These are phyloP conservation scores for Paracoccidioides lutzii DNA, from an alignment of 2,329 filamentous ascomycete genomes.

Conservation along the genomic window DNA sequence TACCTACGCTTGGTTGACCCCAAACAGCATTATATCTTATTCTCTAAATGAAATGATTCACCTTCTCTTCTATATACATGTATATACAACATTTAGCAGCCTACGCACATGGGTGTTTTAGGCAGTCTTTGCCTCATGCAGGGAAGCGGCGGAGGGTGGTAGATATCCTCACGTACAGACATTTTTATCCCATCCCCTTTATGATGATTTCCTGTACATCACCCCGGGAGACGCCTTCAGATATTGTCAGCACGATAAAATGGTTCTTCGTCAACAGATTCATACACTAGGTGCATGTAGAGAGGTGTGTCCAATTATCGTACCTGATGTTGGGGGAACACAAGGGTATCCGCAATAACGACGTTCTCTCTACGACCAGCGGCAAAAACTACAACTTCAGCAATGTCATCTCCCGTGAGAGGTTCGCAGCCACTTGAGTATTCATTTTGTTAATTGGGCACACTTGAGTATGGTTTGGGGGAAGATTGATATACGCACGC, in stretches of 20 bases:
- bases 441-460: not conserved
- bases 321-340: constrained; percentile 86
- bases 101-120: no score
- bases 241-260: not conserved
- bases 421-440: constrained; percentile 57
- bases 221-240: not conserved
- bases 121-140: not conserved
- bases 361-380: constrained; percentile 79
- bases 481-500: constrained; percentile 37
- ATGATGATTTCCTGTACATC: not conserved
- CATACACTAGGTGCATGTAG: constrained; percentile 16
- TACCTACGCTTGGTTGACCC: not conserved
- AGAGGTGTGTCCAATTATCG: not conserved
- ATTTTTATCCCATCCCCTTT: not conserved
- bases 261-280: not conserved
- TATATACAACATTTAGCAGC: not conserved
- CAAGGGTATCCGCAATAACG: constrained; percentile 71
- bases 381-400: constrained; percentile 77
- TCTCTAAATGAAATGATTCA: not conserved
- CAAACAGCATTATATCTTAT: not conserved
- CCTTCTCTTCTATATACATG: not conserved
- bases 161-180: not conserved
- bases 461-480: not conserved
- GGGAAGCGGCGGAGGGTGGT: not conserved
- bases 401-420: constrained; percentile 79